Evolutionary conservation across 1,139 yeast species (phyloP), one percentile per base, ranked within the genome.

Genomic region (Zygoascus meyerae): DNA sequence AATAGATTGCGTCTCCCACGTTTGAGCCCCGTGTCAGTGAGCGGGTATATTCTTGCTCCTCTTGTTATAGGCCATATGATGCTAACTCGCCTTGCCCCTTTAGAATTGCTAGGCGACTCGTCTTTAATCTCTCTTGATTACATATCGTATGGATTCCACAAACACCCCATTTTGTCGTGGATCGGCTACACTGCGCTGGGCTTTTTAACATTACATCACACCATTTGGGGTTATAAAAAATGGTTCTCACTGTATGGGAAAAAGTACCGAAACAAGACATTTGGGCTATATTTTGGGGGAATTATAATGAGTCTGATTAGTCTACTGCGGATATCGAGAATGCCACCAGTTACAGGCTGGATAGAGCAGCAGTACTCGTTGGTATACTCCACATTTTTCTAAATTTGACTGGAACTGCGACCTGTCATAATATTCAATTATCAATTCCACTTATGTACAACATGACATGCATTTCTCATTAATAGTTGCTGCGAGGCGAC

Each of bases 31-130:
- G 60, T 79, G 30, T 71, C 79, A 26, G 72, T 80, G 44, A 70
- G 84, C 3, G 95, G 95, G 0, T 79, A 78, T 55, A 45, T 76
- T 5, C 63, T 81, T 36, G 52, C 75, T 0, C 75, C 78, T 0
- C 57, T 79, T 26, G 53, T 80, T 0, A 48, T 56, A 0, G 72
- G 65, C 42, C 95, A 85, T 57, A 66, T 69, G 15, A 53, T 65
- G 15, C 72, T 74, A 42, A 71, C 76, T 53, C 65, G 89, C 42
- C 48, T 70, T 11, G 67, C 69, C 0, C 90, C 94, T 0, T 47
- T 67, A 18, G 17, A 56, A 2, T 68, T 77, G 0, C 84, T 82
- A 49, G 92, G 87, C 1, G 94, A 83, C 60, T 75, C 83, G 7
- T 73, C 83, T 0, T 66, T 78, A 49, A 64, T 85, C 28, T 72